A percentile compares a stretch with the other conserved stretches of the same genome.
phyloP scores from a whole-genome alignment of 2,329 filamentous ascomycete genomes.

The Epichloe typhina region DNA sequence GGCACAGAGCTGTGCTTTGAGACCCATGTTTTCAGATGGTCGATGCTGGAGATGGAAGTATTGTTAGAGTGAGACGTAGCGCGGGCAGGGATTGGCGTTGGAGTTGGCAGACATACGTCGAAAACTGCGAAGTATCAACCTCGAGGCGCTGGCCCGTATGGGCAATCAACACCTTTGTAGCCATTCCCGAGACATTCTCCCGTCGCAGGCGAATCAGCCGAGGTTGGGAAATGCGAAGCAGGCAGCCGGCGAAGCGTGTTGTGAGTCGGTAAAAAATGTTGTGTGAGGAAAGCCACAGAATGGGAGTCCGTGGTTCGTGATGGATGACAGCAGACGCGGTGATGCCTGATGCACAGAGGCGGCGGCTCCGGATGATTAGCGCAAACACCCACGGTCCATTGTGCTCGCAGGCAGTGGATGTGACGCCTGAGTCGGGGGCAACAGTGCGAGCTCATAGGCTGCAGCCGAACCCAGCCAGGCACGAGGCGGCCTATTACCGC shows the following conservation, averaged over 20 bases:
- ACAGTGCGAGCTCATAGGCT: neutral
- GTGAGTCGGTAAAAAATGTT: neutral
- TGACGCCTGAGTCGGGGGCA: neutral
- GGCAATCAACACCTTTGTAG: slow-evolving; percentile 80
- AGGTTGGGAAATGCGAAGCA: neutral
- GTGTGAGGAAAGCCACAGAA: neutral
- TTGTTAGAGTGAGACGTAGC: neutral
- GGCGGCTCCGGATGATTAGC: neutral
- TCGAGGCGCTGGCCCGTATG: slow-evolving; percentile 81
- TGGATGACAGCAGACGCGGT: neutral
- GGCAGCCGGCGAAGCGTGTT: neutral
- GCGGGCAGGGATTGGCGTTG: neutral
- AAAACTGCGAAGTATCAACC: slow-evolving; percentile 62
- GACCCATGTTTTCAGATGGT: slow-evolving; percentile 76
- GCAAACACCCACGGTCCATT: neutral
- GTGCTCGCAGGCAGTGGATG: neutral
- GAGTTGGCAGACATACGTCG: slow-evolving; percentile 40
- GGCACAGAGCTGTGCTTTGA: slow-evolving; percentile 61
- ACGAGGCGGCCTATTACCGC: neutral
- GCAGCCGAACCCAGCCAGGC: slow-evolving; percentile 1
- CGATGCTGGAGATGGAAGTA: slow-evolving; percentile 41
- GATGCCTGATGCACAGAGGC: neutral
- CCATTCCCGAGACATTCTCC: slow-evolving; percentile 55
- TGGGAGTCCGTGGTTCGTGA: neutral
- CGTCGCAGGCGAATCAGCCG: slow-evolving; percentile 13